phyloP scores from a whole-genome alignment of 225 moss, liverwort and hornwort genomes.

The Sphagnum contortum region DNA sequence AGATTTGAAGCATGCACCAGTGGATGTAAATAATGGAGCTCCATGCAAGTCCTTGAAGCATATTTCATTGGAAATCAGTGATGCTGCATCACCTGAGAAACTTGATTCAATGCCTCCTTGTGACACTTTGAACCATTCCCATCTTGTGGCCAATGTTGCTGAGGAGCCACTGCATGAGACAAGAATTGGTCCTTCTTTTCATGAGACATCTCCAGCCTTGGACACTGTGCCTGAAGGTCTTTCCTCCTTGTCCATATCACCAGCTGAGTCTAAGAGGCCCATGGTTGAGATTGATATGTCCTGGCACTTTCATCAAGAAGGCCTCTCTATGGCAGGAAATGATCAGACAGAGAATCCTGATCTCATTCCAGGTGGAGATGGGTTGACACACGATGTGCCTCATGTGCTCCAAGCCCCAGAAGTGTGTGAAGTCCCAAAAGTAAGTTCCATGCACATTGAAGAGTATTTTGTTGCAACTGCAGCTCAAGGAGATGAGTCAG shows the following conservation, averaged over 20 bases:
- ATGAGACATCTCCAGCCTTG: slow-evolving; percentile 7
- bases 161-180: slow-evolving; percentile 10
- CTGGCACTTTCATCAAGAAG: no score
- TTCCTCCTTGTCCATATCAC: slow-evolving; percentile 10
- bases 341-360: slow-evolving; percentile 6
- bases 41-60: slow-evolving; percentile 13
- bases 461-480: slow-evolving; percentile 16
- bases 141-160: slow-evolving; percentile 4
- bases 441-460: no score
- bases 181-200: slow-evolving; percentile 5
- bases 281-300: slow-evolving; percentile 3
- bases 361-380: slow-evolving; percentile 10
- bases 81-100: slow-evolving; percentile 17
- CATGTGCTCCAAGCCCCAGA: slow-evolving; percentile 4
- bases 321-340: no score
- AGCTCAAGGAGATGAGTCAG: slow-evolving; percentile 18
- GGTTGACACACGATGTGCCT: slow-evolving; percentile 11
- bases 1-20: slow-evolving; percentile 13
- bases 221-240: slow-evolving; percentile 7
- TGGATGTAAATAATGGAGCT: slow-evolving; percentile 24
- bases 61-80: slow-evolving; percentile 17
- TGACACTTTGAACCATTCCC: slow-evolving; percentile 6
- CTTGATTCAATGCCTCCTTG: slow-evolving; percentile 12
- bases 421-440: no score
- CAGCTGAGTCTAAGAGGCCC: slow-evolving; percentile 5